phyloP scores from a whole-genome alignment of 345 rosid species.

The Aethionema arabicum region DNA sequence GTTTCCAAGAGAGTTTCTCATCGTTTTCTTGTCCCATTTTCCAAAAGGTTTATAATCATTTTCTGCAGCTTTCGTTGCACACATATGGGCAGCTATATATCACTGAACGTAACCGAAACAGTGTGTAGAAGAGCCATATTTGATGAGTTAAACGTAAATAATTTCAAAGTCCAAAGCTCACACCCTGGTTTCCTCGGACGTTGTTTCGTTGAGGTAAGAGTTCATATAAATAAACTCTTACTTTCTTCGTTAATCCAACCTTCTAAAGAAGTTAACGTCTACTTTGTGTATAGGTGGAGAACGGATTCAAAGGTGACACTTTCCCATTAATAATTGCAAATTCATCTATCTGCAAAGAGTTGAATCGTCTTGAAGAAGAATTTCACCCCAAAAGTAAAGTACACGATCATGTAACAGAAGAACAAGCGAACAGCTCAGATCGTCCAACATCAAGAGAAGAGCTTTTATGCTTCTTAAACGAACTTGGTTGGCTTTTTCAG shows the following conservation, averaged over 20 bases:
- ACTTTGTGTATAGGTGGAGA: slow-evolving; percentile 63
- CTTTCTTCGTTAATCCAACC: background rate
- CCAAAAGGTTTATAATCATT: slow-evolving; percentile 3
- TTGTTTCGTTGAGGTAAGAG: slow-evolving; percentile 79
- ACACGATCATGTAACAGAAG: slow-evolving; percentile 44
- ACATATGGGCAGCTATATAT: slow-evolving; percentile 57
- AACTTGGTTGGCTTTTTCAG: slow-evolving; percentile 96
- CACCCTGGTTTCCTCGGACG: slow-evolving; percentile 55
- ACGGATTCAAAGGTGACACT: slow-evolving; percentile 80
- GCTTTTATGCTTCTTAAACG: slow-evolving; percentile 70
- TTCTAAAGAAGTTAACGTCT: slow-evolving; percentile 6
- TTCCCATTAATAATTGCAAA: slow-evolving; percentile 84
- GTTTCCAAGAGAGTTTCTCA: background rate
- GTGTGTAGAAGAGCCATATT: slow-evolving; percentile 37
- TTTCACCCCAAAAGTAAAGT: slow-evolving; percentile 43
- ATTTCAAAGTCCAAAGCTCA: slow-evolving; percentile 48
- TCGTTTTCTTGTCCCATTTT: slow-evolving; percentile 19
- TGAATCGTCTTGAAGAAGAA: slow-evolving; percentile 71
- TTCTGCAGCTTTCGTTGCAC: slow-evolving; percentile 65
- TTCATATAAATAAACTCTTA: slow-evolving; percentile 12
- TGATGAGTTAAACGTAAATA: slow-evolving; percentile 57
- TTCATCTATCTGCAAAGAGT: slow-evolving; percentile 72
- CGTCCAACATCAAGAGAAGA: slow-evolving; percentile 63
- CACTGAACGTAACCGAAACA: slow-evolving; percentile 47
- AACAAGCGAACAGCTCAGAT: slow-evolving; percentile 41